Evolutionary conservation across 257 asterid genomes (phyloP).

Genomic region (Solanum pinnatisectum): DNA sequence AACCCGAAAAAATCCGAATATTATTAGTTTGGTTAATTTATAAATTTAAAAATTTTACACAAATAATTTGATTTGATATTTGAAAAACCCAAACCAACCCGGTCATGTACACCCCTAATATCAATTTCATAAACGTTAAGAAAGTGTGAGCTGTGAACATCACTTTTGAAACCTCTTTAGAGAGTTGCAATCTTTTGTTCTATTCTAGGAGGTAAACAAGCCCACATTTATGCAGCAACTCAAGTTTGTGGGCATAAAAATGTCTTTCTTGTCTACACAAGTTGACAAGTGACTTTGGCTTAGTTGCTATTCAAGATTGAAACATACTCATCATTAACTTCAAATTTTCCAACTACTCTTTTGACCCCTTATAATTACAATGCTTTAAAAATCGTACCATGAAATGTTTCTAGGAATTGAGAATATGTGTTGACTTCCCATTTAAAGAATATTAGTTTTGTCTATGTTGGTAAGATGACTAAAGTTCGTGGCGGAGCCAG

Average conservation of each 20-base stretch:
- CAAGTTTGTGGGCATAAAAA: conserved; percentile 2
- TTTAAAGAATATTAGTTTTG: neutral
- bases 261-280: conserved; percentile 13
- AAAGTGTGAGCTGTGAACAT: neutral
- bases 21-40: too few relatives aligned
- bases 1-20: too few relatives aligned
- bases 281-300: conserved; percentile 7
- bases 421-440: neutral
- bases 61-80: too few relatives aligned
- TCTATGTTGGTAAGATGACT: neutral
- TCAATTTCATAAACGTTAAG: neutral
- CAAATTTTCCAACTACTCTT: neutral
- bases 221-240: conserved; percentile 16
- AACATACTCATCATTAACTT: neutral
- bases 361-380: neutral
- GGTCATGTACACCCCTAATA: too few relatives aligned
- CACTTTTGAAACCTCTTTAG: neutral
- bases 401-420: neutral
- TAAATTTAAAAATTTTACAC: too few relatives aligned
- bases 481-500: rapidly evolving
- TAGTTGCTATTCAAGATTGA: conserved; percentile 2
- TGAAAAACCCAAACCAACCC: too few relatives aligned
- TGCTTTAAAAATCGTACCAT: neutral
- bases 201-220: conserved; percentile 17
- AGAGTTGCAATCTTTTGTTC: neutral